phyloP scores from a whole-genome alignment of 1,284 basidiomycete genomes.

The Trichosporon ovoides region DNA sequence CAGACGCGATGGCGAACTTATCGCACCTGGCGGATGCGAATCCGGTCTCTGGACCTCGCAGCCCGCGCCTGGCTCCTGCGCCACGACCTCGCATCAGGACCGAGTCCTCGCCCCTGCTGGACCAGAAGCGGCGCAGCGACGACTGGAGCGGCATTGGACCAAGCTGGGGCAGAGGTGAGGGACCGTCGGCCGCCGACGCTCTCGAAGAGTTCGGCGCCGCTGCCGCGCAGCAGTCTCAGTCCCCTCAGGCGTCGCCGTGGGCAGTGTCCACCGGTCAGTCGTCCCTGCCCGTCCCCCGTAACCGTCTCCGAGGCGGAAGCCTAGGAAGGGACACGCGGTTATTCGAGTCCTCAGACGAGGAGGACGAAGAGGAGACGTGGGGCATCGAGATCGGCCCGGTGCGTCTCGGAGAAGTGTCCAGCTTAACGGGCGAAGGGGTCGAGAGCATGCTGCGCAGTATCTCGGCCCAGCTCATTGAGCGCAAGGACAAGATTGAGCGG shows the following conservation, averaged over 20 bases:
- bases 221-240: background rate
- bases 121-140: slow-evolving; percentile 26
- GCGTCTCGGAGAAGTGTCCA: slow-evolving; percentile 41
- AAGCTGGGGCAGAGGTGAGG: slow-evolving; percentile 40
- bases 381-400: slow-evolving; percentile 42
- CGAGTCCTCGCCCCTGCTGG: background rate
- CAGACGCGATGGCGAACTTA: slow-evolving; percentile 33
- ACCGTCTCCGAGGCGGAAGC: slow-evolving; percentile 33
- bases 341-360: slow-evolving; percentile 18
- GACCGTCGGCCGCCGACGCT: slow-evolving; percentile 36
- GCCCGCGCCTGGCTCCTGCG: background rate
- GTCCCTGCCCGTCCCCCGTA: slow-evolving; percentile 2
- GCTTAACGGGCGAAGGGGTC: slow-evolving; percentile 42
- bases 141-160: slow-evolving; percentile 34
- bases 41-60: slow-evolving; percentile 16
- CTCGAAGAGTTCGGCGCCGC: slow-evolving; percentile 40
- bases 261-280: slow-evolving; percentile 19
- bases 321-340: slow-evolving; percentile 38
- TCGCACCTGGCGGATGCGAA: slow-evolving; percentile 34
- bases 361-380: slow-evolving; percentile 29
- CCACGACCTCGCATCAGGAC: background rate
- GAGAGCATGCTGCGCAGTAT: slow-evolving; percentile 45
- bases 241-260: background rate
- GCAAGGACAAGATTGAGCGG: slow-evolving; percentile 45
- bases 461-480: slow-evolving; percentile 37